phyloP scores from a whole-genome alignment of 257 asterid genomes.

The Euphrasia confusa region DNA sequence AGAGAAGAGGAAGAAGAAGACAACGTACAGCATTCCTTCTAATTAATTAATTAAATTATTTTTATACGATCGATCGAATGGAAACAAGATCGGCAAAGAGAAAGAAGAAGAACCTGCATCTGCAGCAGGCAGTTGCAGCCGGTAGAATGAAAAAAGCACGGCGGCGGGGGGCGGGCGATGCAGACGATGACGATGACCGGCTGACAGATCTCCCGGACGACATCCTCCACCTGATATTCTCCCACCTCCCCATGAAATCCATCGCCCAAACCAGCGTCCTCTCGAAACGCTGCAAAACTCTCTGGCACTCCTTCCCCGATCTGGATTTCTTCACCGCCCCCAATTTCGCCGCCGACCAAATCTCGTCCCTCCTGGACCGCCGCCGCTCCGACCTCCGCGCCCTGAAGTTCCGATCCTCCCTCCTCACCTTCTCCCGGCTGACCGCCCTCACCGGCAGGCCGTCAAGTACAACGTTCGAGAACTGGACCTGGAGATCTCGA shows the following conservation, averaged over 20 bases:
- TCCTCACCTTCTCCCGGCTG: slow-evolving; percentile 43
- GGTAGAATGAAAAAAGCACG: neutral
- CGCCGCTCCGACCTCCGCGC: slow-evolving; percentile 39
- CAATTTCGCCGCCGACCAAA: slow-evolving; percentile 32
- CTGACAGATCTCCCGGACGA: slow-evolving; percentile 79
- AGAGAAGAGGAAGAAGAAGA: too few relatives aligned
- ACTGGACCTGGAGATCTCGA: slow-evolving; percentile 65
- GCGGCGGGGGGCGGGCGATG: neutral
- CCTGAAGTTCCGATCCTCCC: slow-evolving; percentile 49
- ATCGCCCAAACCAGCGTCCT: slow-evolving; percentile 57
- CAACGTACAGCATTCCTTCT: too few relatives aligned
- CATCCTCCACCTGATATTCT: slow-evolving; percentile 55
- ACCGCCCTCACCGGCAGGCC: slow-evolving; percentile 49
- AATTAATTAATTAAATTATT: too few relatives aligned
- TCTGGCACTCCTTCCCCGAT: slow-evolving; percentile 75
- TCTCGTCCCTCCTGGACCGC: slow-evolving; percentile 38
- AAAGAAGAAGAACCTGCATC: slow-evolving; percentile 30
- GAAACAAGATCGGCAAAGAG: slow-evolving; percentile 77
- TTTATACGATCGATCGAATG: slow-evolving; percentile 32
- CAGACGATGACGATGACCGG: slow-evolving; percentile 31
- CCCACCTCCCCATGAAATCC: slow-evolving; percentile 51
- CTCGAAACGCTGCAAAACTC: slow-evolving; percentile 55
- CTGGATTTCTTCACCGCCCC: slow-evolving; percentile 58
- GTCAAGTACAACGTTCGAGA: slow-evolving; percentile 62
- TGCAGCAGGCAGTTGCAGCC: too few relatives aligned